Evolutionary conservation across 495 filamentous ascomycete species (phyloP).

Genomic region (Glutinoglossum americanum): DNA sequence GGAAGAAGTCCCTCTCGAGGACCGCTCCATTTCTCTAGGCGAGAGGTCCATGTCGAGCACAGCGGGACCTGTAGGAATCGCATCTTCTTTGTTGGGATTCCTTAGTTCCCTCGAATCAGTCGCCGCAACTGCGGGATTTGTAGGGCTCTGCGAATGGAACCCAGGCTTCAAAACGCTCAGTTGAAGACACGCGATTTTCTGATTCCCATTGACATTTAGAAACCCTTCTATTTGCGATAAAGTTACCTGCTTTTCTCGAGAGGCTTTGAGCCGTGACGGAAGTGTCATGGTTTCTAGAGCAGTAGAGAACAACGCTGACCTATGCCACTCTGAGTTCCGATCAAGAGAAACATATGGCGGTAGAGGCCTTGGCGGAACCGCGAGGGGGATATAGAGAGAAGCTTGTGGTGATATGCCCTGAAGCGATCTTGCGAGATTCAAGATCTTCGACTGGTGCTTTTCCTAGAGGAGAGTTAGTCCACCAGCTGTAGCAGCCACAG

Average conservation of each 20-base stretch:
- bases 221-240: constrained; percentile 45
- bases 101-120: constrained; percentile 3
- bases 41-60: constrained; percentile 37
- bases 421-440: constrained; percentile 50
- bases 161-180: constrained; percentile 22
- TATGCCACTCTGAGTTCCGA: constrained; percentile 53
- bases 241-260: constrained; percentile 23
- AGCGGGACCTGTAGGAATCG: constrained; percentile 7
- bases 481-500: background rate
- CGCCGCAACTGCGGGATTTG: background rate
- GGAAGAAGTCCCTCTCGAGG: background rate
- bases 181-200: constrained; percentile 57
- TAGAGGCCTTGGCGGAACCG: constrained; percentile 32
- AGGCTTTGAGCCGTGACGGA: constrained; percentile 44
- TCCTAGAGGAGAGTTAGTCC: constrained; percentile 12
- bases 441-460: constrained; percentile 31
- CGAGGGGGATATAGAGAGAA: constrained; percentile 61
- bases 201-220: constrained; percentile 56
- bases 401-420: constrained; percentile 43
- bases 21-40: constrained; percentile 15
- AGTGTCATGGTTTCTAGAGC: constrained; percentile 66
- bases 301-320: constrained; percentile 50
- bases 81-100: constrained; percentile 11
- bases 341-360: constrained; percentile 44
- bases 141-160: background rate